These are phyloP conservation scores for Rhexocercosporidium sp. DNA, from an alignment of 2,329 filamentous ascomycete genomes.

Conservation along the genomic window DNA sequence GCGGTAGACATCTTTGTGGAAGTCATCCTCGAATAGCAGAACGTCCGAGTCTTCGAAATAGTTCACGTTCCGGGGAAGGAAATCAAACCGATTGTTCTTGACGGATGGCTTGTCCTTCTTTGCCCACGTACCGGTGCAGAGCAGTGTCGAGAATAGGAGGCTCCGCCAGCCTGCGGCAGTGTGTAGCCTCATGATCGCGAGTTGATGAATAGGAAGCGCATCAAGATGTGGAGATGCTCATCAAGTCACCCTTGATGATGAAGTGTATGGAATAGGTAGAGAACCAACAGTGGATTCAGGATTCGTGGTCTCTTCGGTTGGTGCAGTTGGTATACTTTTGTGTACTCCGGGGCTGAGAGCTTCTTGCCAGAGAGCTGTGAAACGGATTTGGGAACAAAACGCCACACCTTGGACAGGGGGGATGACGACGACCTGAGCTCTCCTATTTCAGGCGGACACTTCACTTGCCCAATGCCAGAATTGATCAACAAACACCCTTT, in stretches of 20 bases:
- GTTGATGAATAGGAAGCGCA: conserved; percentile 36
- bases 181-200: conserved; percentile 43
- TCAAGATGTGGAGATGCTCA: conserved; percentile 38
- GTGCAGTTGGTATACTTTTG: not conserved
- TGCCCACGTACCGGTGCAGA: conserved; percentile 34
- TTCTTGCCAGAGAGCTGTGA: conserved; percentile 11
- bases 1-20: conserved; percentile 70
- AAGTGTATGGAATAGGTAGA: not conserved
- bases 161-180: conserved; percentile 38
- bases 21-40: conserved; percentile 73
- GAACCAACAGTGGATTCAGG: conserved; percentile 6
- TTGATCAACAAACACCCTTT: not conserved
- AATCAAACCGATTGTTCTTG: conserved; percentile 67
- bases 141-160: conserved; percentile 38
- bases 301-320: conserved; percentile 20
- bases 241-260: conserved; percentile 28
- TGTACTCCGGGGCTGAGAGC: conserved; percentile 14
- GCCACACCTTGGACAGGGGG: not conserved
- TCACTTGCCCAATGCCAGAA: not conserved
- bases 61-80: conserved; percentile 71
- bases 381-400: conserved; percentile 3
- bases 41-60: conserved; percentile 93
- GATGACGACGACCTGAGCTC: conserved; percentile 3
- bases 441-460: not conserved
- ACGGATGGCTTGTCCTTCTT: conserved; percentile 63